Conservation (phyloP, 305 asterid species). For the Plantago rigida region DNA sequence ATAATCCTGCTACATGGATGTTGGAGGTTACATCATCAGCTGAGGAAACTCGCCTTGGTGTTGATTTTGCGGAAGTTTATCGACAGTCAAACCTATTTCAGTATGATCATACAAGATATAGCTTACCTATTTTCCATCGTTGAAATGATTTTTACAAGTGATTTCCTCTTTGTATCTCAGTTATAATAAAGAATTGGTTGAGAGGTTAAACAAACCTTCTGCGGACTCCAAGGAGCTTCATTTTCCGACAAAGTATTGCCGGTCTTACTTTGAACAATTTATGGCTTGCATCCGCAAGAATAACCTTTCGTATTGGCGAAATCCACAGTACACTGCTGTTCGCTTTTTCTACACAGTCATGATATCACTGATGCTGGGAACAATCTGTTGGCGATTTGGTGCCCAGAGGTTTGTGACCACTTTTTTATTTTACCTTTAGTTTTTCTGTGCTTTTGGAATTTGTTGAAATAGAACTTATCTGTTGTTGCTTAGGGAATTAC, state of each 20-base stretch:
- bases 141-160: conserved; percentile 19
- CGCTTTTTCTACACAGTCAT: conserved; percentile 82
- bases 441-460: too few relatives aligned
- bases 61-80: conserved; percentile 88
- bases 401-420: conserved; percentile 50
- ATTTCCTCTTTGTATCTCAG: conserved; percentile 36
- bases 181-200: conserved; percentile 58
- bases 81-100: conserved; percentile 57
- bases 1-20: conserved; percentile 98
- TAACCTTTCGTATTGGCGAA: conserved; percentile 89
- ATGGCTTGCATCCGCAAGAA: conserved; percentile 90
- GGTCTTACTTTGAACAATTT: conserved; percentile 57
- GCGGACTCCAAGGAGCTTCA: conserved; percentile 62
- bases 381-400: conserved; percentile 90
- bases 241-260: conserved; percentile 67
- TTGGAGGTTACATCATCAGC: conserved; percentile 71
- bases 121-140: conserved; percentile 17
- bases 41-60: conserved; percentile 69
- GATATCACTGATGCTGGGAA: conserved; percentile 83
- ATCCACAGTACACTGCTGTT: conserved; percentile 94
- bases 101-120: conserved; percentile 33
- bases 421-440: too few relatives aligned
- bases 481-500: too few relatives aligned
- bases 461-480: too few relatives aligned
- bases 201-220: conserved; percentile 67